These are phyloP conservation scores for Fusarium oxysporum DNA, from an alignment of 2,329 filamentous ascomycete genomes.

Conservation along the genomic window DNA sequence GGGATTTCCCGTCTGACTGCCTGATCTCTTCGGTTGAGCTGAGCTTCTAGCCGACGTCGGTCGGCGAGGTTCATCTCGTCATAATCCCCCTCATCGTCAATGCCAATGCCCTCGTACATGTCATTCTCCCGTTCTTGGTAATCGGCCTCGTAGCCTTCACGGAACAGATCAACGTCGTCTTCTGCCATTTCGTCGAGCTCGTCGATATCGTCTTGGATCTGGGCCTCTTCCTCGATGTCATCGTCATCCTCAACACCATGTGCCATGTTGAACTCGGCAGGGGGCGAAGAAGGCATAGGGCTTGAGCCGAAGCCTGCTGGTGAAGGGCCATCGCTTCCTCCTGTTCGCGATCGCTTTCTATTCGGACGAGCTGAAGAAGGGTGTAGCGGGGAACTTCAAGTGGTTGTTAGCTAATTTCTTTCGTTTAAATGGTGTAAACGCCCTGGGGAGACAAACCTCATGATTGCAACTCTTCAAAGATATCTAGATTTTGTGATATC, in stretches of 20 bases:
- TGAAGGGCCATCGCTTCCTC: conserved; percentile 63
- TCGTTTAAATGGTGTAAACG: background rate
- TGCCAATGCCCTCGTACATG: conserved; percentile 74
- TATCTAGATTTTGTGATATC: conserved; percentile 14
- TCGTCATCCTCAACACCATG: conserved; percentile 78
- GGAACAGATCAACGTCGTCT: conserved; percentile 83
- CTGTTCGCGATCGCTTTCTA: conserved; percentile 67
- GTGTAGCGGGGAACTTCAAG: conserved; percentile 80
- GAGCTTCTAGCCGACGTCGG: conserved; percentile 77
- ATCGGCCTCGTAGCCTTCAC: conserved; percentile 77
- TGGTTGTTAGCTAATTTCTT: conserved; percentile 27
- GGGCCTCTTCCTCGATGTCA: conserved; percentile 77
- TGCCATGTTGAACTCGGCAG: conserved; percentile 69
- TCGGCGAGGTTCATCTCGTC: conserved; percentile 75
- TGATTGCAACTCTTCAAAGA: conserved; percentile 12
- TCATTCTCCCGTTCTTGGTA: conserved; percentile 76
- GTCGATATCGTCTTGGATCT: conserved; percentile 78
- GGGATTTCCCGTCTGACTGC: conserved; percentile 77
- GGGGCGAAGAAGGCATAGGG: conserved; percentile 74
- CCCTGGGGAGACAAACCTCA: conserved; percentile 18
- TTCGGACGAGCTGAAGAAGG: conserved; percentile 73
- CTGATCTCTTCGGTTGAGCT: conserved; percentile 78
- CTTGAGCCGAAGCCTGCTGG: conserved; percentile 66
- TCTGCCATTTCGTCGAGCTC: conserved; percentile 86
- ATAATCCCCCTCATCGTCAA: conserved; percentile 83